phyloP scores from a whole-genome alignment of 805 yeast species.

The Zygotorulaspora florentina region DNA sequence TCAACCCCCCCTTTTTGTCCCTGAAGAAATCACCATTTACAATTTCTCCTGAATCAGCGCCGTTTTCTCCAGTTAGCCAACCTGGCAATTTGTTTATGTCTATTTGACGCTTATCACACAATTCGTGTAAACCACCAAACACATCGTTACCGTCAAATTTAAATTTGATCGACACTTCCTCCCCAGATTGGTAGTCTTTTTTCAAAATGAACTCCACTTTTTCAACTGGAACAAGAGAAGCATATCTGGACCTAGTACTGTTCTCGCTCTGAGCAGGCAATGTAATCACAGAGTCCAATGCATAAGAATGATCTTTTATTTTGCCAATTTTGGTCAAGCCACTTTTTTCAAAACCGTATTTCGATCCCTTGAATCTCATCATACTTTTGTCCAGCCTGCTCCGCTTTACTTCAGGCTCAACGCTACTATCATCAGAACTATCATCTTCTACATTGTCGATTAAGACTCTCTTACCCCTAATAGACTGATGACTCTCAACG shows the following conservation, averaged over 20 bases:
- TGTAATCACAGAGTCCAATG: slow-evolving; percentile 19
- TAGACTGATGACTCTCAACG: slow-evolving; percentile 39
- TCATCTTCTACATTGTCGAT: slow-evolving; percentile 2
- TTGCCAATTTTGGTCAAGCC: slow-evolving; percentile 40
- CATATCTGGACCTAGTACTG: slow-evolving; percentile 31
- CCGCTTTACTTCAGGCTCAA: slow-evolving; percentile 27
- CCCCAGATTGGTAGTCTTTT: slow-evolving; percentile 19
- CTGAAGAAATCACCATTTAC: slow-evolving; percentile 36
- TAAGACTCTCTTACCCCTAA: slow-evolving; percentile 25
- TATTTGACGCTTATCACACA: slow-evolving; percentile 46
- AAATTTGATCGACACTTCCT: slow-evolving; percentile 21
- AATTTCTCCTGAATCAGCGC: slow-evolving; percentile 46
- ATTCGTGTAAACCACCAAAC: slow-evolving; percentile 73
- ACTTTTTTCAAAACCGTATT: slow-evolving; percentile 35
- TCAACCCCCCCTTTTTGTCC: slow-evolving; percentile 20
- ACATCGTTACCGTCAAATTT: slow-evolving; percentile 63
- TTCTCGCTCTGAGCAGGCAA: not conserved
- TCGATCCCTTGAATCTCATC: slow-evolving; percentile 58
- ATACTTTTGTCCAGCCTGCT: slow-evolving; percentile 43
- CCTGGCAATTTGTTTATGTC: slow-evolving; percentile 60
- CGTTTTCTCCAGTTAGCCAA: slow-evolving; percentile 78
- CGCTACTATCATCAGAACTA: slow-evolving; percentile 2
- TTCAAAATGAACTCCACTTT: slow-evolving; percentile 44
- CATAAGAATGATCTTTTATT: slow-evolving; percentile 22
- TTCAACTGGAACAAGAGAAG: slow-evolving; percentile 58